phyloP scores from a whole-genome alignment of 495 filamentous ascomycete genomes.

The Hypoxylon perforatum region DNA sequence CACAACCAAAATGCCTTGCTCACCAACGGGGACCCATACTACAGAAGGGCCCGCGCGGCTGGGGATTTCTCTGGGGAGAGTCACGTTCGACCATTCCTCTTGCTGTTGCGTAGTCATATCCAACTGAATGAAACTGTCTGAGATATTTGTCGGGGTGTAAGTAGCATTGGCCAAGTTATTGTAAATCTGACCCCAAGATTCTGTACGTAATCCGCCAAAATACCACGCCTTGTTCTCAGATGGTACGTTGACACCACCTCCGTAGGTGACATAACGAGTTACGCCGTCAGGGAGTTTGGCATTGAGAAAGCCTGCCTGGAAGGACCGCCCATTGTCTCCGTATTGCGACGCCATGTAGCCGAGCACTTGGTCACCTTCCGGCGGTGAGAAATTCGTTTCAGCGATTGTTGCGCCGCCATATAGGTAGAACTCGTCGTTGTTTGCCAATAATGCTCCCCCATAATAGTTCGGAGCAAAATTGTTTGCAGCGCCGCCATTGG shows the following conservation, averaged over 20 bases:
- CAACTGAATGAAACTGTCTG: conserved; percentile 68
- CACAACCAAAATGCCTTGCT: conserved; percentile 70
- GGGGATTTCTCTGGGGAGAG: conserved; percentile 61
- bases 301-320: conserved; percentile 56
- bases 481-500: conserved; percentile 56
- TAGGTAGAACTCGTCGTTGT: conserved; percentile 67
- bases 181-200: conserved; percentile 60
- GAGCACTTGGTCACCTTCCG: conserved; percentile 51
- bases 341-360: conserved; percentile 66
- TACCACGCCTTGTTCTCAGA: conserved; percentile 81
- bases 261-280: conserved; percentile 73
- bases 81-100: conserved; percentile 66
- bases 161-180: conserved; percentile 40
- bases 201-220: conserved; percentile 70
- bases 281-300: conserved; percentile 54
- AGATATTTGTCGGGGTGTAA: conserved; percentile 49
- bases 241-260: conserved; percentile 70
- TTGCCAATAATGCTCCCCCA: conserved; percentile 74
- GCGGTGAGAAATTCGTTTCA: conserved; percentile 40
- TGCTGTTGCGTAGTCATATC: conserved; percentile 64
- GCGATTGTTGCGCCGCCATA: conserved; percentile 59
- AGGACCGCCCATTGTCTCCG: conserved; percentile 44
- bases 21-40: conserved; percentile 76
- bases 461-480: conserved; percentile 69
- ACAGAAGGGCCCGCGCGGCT: conserved; percentile 71